Base-by-base conservation (phyloP, 2,329 filamentous ascomycete species). In the Fusarium stilboides region DNA sequence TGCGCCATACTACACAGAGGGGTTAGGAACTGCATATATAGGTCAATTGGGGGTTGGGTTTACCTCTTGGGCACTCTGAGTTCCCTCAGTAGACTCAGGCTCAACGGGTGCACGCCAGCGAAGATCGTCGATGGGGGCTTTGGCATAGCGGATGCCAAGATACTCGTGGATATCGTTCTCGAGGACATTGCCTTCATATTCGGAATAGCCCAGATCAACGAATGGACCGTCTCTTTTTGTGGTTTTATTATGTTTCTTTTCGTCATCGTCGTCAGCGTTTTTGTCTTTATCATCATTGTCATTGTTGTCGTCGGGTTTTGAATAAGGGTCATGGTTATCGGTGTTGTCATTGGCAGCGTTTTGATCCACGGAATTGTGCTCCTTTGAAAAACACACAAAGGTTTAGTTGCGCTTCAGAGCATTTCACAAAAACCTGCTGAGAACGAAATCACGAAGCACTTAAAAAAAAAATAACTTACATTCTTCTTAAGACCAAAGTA, bases 71-170 rank as follows among this genome's bases (percentile, higher is more conserved):
- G 81, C 79, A 57, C 79, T 73, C 75, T 83, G 79, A 1, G 78
- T 73, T 4, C 68, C 71, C 1, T 73, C 62, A 13, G 76, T 73
- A 5, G 61, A 75, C 4, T 74, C 76, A 5, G 86, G 86, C 34
- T 82, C 77, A 17, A 79, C 75, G 1, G 87, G 86, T 19, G 84
- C 82, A 26, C 82, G 78, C 79, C 84, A 89, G 54, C 87, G 81
- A 34, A 87, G 77, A 39, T 85, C 77, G 3, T 81, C 84, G 1
- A 84, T 57, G 7, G 87, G 86, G n/a, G 86, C 78, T 15, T 81
- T 79, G 13, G 87, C 87, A 72, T 83, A 89, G 43, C 85, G 84
- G 75, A 85, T 77, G 14, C 84, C 84, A 5, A 84, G 76, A 70
- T 81, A 87, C 69, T 84, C 77, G 50, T 79, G 79, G 31, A 86